A percentile compares a stretch with the other conserved stretches of the same genome.
These are phyloP conservation scores for Backusella tarrabulga DNA, from an alignment of 192 early-diverging fungal species.

Conservation along the genomic window DNA sequence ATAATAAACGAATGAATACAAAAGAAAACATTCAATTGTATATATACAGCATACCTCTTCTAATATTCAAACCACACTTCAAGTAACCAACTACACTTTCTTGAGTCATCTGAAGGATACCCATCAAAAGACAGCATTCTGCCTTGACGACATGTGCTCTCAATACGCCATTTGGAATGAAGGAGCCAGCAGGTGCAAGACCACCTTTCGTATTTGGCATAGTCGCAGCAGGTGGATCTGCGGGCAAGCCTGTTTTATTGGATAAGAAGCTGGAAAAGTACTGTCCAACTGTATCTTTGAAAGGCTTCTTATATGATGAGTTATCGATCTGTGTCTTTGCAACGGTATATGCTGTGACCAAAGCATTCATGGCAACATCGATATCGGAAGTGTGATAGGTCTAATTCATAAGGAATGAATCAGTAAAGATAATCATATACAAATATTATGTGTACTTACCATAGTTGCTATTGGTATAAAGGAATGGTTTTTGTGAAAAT, in stretches of 20 bases:
- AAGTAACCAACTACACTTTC: conserved; percentile 52
- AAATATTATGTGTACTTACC: conserved; percentile 9
- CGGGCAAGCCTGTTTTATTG: conserved; percentile 26
- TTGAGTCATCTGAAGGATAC: conserved; percentile 45
- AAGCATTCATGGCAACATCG: conserved; percentile 38
- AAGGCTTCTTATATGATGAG: conserved; percentile 34
- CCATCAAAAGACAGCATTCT: conserved; percentile 47
- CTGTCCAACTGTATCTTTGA: conserved; percentile 29
- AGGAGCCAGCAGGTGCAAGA: conserved; percentile 10
- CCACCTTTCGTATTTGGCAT: background rate
- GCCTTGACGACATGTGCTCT: conserved; percentile 52
- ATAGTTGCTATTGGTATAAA: conserved; percentile 22
- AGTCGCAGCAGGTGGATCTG: conserved; percentile 2
- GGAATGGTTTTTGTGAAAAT: background rate
- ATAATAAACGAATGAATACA: background rate
- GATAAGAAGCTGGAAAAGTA: conserved; percentile 38
- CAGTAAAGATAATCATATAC: background rate
- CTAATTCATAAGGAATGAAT: conserved; percentile 16
- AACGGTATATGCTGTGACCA: conserved; percentile 39
- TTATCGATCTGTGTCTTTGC: conserved; percentile 52
- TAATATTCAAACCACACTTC: conserved; percentile 50
- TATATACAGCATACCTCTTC: conserved; percentile 39
- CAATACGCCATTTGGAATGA: conserved; percentile 50
- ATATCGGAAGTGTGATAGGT: conserved; percentile 51
- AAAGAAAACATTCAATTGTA: background rate